These are phyloP conservation scores for Eucalyptus grandis DNA, from an alignment of 345 rosid genomes.

Conservation along the genomic window DNA sequence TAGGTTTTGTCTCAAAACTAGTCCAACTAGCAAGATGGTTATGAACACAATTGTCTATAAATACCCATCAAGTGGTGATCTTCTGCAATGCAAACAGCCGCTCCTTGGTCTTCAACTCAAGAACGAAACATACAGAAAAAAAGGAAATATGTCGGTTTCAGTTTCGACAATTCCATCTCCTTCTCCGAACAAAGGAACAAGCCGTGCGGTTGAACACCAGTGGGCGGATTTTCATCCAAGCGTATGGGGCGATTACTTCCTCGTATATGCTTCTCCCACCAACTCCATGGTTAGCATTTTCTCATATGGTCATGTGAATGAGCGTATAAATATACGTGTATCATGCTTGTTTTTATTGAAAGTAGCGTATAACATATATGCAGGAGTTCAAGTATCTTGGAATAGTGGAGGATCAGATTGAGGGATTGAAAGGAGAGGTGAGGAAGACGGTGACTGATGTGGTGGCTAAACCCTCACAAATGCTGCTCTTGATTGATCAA, in stretches of 20 bases:
- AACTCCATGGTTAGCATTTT: not conserved
- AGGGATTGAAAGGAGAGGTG: constrained; percentile 2
- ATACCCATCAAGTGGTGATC: not conserved
- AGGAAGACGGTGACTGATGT: not conserved
- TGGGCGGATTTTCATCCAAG: constrained; percentile 1
- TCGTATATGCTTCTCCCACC: not conserved
- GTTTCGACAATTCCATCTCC: not conserved
- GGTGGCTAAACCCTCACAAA: not conserved
- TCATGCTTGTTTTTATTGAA: not conserved
- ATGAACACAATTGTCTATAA: not conserved
- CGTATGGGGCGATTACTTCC: constrained; percentile 10
- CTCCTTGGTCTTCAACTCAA: not conserved
- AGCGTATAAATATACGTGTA: not conserved
- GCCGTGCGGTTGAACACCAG: not conserved
- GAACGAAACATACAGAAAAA: not conserved
- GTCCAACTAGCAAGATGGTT: not conserved
- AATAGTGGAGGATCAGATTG: not conserved
- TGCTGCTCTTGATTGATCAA: not conserved
- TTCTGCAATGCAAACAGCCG: not conserved
- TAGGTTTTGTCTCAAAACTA: not conserved
- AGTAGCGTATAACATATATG: not conserved
- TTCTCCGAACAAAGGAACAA: not conserved
- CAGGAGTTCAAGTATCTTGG: not conserved
- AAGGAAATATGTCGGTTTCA: not conserved
- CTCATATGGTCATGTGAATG: not conserved